phyloP scores from a whole-genome alignment of 140 eudicot genomes.

The Artemisia princeps region DNA sequence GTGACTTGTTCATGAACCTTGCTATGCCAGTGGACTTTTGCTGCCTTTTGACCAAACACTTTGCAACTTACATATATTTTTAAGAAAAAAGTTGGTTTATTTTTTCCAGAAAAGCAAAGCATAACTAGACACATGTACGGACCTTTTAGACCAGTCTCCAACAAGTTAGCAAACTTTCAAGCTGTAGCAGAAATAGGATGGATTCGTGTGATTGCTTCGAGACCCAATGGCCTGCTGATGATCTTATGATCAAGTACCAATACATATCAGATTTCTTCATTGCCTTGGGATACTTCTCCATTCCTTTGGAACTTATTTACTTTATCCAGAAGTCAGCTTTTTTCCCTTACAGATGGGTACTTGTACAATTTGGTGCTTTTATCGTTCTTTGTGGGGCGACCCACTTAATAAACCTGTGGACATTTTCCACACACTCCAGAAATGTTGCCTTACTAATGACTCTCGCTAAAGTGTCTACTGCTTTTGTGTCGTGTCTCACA shows the following conservation, averaged over 20 bases:
- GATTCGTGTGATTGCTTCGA: constrained; percentile 28
- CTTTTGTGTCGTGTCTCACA: constrained; percentile 72
- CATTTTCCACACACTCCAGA: constrained; percentile 45
- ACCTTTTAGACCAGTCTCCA: no score
- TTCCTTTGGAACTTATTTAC: constrained; percentile 76
- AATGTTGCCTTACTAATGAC: constrained; percentile 70
- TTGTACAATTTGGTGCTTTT: constrained; percentile 83
- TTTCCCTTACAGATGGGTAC: constrained; percentile 76
- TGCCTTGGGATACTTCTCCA: constrained; percentile 81
- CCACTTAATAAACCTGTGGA: constrained; percentile 75
- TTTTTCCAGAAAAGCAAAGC: no score
- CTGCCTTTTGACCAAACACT: no score
- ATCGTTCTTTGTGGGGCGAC: constrained; percentile 88
- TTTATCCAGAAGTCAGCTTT: constrained; percentile 75
- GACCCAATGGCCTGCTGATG: constrained; percentile 55
- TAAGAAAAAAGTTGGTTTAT: no score
- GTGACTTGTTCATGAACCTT: no score
- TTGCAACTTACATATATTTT: no score
- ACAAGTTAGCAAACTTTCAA: no score
- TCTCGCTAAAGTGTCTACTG: constrained; percentile 55
- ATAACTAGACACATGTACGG: no score
- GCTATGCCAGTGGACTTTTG: no score
- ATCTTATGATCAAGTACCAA: constrained; percentile 63
- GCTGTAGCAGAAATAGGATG: constrained; percentile 5
- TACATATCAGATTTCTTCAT: constrained; percentile 87